Evolutionary conservation across 495 filamentous ascomycete species (phyloP).

Genomic region (Lindgomyces ingoldianus): DNA sequence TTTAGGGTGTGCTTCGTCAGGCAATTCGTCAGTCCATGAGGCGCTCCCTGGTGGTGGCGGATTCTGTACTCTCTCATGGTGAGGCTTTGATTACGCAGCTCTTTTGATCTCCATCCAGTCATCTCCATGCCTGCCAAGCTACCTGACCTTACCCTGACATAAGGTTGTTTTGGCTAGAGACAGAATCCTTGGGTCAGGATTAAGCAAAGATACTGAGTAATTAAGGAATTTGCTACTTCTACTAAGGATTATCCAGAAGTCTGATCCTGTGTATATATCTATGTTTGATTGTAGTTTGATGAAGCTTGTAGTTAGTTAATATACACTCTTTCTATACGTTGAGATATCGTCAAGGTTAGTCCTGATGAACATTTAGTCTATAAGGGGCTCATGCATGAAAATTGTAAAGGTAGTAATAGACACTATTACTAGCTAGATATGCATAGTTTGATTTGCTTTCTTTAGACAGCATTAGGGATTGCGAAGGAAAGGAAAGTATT

Average conservation of each 20-base stretch:
- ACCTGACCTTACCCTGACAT: no score
- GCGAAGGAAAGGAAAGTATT: constrained; percentile 28
- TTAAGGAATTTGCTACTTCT: no score
- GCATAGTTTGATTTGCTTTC: constrained; percentile 9
- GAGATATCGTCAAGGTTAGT: no score
- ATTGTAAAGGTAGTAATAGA: no score
- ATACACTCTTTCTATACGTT: no score
- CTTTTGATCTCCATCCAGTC: constrained; percentile 23
- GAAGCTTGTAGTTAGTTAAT: no score
- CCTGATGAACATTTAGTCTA: no score
- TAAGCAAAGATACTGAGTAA: no score
- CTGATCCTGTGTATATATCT: no score
- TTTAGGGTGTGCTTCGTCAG: constrained; percentile 16
- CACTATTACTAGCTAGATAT: constrained; percentile 20
- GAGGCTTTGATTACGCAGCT: constrained; percentile 23
- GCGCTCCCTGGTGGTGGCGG: constrained; percentile 18
- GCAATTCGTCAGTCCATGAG: constrained; percentile 26
- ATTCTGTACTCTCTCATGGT: constrained; percentile 25
- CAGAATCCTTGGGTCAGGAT: constrained; percentile 15
- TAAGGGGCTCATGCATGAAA: no score
- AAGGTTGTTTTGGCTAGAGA: constrained; percentile 15
- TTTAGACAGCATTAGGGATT: constrained; percentile 12
- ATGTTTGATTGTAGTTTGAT: no score
- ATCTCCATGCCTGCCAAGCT: constrained; percentile 4
- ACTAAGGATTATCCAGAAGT: no score